Conservation (phyloP, 192 early-diverging fungal species). For the Coemansia sp. region DNA sequence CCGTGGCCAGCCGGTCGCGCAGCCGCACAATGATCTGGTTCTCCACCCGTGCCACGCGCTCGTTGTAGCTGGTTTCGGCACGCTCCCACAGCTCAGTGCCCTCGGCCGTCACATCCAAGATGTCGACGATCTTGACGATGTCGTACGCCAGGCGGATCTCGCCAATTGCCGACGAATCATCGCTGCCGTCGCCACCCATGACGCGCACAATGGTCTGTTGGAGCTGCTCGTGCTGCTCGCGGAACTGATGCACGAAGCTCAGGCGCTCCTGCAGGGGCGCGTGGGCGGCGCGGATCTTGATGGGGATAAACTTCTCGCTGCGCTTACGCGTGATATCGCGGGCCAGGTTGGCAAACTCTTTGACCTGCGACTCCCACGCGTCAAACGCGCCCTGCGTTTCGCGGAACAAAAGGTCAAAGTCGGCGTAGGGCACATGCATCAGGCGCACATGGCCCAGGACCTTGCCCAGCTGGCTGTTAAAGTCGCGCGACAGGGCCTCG, state of each 20-base stretch:
- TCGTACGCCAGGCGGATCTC: constrained; percentile 90
- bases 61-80: constrained; percentile 89
- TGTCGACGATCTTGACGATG: constrained; percentile 85
- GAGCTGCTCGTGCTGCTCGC: constrained; percentile 97
- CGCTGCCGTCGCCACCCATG: constrained; percentile 59
- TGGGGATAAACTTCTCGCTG: constrained; percentile 88
- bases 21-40: constrained; percentile 94
- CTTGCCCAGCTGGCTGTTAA: constrained; percentile 86
- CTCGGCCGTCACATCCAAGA: constrained; percentile 88
- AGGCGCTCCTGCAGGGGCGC: constrained; percentile 91
- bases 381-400: constrained; percentile 84
- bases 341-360: constrained; percentile 93
- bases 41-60: constrained; percentile 90
- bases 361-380: constrained; percentile 91
- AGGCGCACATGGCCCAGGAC: constrained; percentile 82
- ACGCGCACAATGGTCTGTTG: constrained; percentile 92
- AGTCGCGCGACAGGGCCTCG: constrained; percentile 90
- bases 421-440: constrained; percentile 89
- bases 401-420: constrained; percentile 81
- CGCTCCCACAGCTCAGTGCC: constrained; percentile 91
- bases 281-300: constrained; percentile 91
- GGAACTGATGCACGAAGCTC: constrained; percentile 82
- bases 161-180: constrained; percentile 70
- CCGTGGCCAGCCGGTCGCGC: constrained; percentile 89
- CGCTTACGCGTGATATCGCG: constrained; percentile 92